Base-by-base conservation (phyloP, 163 green algal genomes). In the Trebouxia gelatinosa region DNA sequence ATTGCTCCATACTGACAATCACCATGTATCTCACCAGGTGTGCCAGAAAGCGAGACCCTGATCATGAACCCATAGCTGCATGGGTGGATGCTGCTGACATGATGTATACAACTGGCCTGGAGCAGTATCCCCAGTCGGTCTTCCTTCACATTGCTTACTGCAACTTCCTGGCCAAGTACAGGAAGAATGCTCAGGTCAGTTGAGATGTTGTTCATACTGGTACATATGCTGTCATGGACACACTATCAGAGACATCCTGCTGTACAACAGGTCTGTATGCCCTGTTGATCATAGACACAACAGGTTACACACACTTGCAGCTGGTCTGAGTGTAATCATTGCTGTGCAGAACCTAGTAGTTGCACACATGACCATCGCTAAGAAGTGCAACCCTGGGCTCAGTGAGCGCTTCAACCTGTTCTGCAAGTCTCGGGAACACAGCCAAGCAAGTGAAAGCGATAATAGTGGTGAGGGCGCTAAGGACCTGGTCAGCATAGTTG, bases 111-210 rank as follows among this genome's bases (percentile, higher is more conserved):
- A 80, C 75, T 29, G 66, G 78, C 17, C 78, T 81, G 72, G 51
- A 72, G 54, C 77, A 81, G 54, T 70, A 83, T 32, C 32, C 67
- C 6, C 38, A 80, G 19, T 65, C 62, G 34, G 54, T 79, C 38
- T 81, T 77, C n/a, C 80, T 88, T 78, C 80, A 83, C 43, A 80
- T 88, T 57, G 70, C 85, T 2, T 85, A 83, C 78, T 75, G 61
- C 57, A 79, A 58, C 70, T 86, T 86, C 62, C 75, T 86, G 28
- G 86, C 26, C 79, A 88, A 39, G 72, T 86, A 28, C 78, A 86
- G 31, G 51, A 71, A 57, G 43, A 37, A 21, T 29, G 19, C 46
- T 40, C 9, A 13, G 29, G 68, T 76, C 28, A 32, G n/a, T n/a
- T n/a, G n/a, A n/a, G n/a, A n/a, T n/a, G n/a, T n/a, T n/a, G n/a